Evolutionary conservation across 192 early-diverging fungal genomes (phyloP), one percentile per base, ranked within the genome.

Genomic region (Radiomyces spectabilis): DNA sequence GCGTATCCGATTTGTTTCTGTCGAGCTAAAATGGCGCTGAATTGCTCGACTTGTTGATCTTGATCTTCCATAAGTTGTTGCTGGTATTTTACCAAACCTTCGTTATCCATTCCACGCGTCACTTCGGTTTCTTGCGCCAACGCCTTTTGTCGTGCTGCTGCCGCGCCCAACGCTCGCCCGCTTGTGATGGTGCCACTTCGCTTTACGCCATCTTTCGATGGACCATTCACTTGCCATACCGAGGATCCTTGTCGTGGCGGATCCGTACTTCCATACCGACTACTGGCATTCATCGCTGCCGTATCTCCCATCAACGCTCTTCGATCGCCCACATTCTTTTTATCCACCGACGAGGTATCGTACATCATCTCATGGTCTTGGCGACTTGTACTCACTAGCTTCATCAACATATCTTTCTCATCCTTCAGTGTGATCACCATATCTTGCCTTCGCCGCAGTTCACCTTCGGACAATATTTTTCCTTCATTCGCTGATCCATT

Each of bases 1-100:
- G 86, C 79, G 46, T 82, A 41, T 13, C 94, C 93, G 68, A 98
- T 79, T 55, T 94, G 81, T 55, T 83, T 80, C 63, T 98, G 95
- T 38, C 93, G 75, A 37, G 73, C 70, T 49, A 98, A 56, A 22
- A 94, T 83, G 15, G 76, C 54, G 24, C 80, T 81, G 30, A 98
- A 80, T n/a, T 84, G 76, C 6, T 83, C 78, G 4, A 93, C 80
- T 49, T 81, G 76, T 24, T 68, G 60, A 54, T 98, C 95, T 56
- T 98, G 95, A 49, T 85, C 77, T 18, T 70, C 57, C 87, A 98
- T 92, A 37, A 81, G 66, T 25, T 84, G 68, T 32, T 76, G 63
- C 59, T 98, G 95, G 35, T 93, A 65, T 16, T 82, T 61, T 32
- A 97, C 45, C 7, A 98, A 59, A 0, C 82, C 85, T 21, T 78